Conservation (phyloP, 1,139 yeast species). For the Zygoascus meyerae region DNA sequence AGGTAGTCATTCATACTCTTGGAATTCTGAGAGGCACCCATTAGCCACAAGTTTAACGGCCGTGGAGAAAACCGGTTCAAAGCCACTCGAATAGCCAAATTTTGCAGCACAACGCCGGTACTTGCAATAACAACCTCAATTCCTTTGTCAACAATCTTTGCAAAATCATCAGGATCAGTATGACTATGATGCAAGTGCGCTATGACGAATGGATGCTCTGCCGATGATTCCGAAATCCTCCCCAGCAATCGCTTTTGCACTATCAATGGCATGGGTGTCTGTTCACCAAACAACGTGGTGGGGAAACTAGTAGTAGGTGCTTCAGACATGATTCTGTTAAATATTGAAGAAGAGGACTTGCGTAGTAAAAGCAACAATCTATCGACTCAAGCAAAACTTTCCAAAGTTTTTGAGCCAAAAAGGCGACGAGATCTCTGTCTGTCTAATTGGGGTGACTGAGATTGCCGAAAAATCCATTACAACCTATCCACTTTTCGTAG, state of each 20-base stretch:
- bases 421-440: no score
- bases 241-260: constrained; percentile 19
- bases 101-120: constrained; percentile 24
- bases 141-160: constrained; percentile 18
- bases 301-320: constrained; percentile 1
- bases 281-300: constrained; percentile 9
- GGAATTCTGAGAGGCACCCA: constrained; percentile 5
- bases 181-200: constrained; percentile 23
- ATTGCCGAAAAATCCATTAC: no score
- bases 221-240: constrained; percentile 4
- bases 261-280: constrained; percentile 16
- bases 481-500: no score
- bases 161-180: constrained; percentile 26
- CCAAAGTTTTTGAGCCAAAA: no score
- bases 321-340: no score
- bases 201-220: constrained; percentile 17
- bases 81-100: constrained; percentile 23
- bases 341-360: no score
- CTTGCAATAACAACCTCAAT: constrained; percentile 20
- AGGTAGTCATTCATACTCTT: constrained; percentile 16
- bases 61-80: constrained; percentile 20
- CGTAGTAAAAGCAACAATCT: no score
- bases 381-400: no score
- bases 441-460: no score
- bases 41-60: constrained; percentile 23